phyloP scores from a whole-genome alignment of 23 red algal species.

The Cyanidiococcus yangmingshanensis region DNA sequence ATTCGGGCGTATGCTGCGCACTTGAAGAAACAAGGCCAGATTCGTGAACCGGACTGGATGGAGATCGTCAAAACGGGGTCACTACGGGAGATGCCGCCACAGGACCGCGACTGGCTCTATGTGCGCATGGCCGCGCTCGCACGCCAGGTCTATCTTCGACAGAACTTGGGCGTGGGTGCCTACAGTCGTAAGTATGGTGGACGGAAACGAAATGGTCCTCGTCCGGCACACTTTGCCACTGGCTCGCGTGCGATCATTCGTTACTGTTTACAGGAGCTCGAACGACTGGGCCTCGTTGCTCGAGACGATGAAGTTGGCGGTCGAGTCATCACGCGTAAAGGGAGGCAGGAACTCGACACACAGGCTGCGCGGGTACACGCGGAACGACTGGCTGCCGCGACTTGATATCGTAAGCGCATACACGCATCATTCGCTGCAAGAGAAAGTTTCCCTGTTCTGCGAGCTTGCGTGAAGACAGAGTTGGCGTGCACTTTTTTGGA shows the following conservation, averaged over 20 bases:
- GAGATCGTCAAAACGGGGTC: slow-evolving; percentile 78
- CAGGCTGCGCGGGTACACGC: slow-evolving; percentile 32
- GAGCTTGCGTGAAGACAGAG: too few species aligned
- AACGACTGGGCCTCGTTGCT: slow-evolving; percentile 74
- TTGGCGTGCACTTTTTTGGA: too few species aligned
- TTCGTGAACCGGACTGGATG: slow-evolving; percentile 82
- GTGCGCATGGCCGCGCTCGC: slow-evolving; percentile 89
- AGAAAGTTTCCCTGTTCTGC: too few species aligned
- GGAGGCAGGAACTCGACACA: slow-evolving; percentile 83
- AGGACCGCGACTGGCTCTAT: slow-evolving; percentile 95
- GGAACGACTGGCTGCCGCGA: neutral
- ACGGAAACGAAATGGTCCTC: slow-evolving; percentile 58
- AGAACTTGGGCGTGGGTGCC: slow-evolving; percentile 62
- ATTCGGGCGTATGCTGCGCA: slow-evolving; percentile 72
- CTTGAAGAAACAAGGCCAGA: slow-evolving; percentile 52
- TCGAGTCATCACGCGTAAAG: slow-evolving; percentile 75
- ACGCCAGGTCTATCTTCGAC: slow-evolving; percentile 68
- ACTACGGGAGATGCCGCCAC: slow-evolving; percentile 77
- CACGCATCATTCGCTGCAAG: too few species aligned
- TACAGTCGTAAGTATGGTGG: slow-evolving; percentile 77
- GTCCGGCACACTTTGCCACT: slow-evolving; percentile 56
- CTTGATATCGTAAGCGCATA: too few species aligned
- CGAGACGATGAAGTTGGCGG: slow-evolving; percentile 56
- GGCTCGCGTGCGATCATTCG: slow-evolving; percentile 73
- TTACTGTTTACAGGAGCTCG: slow-evolving; percentile 74